These are phyloP conservation scores for Pythium plurisporium DNA, from an alignment of 352 stramenopile species.

Conservation along the genomic window DNA sequence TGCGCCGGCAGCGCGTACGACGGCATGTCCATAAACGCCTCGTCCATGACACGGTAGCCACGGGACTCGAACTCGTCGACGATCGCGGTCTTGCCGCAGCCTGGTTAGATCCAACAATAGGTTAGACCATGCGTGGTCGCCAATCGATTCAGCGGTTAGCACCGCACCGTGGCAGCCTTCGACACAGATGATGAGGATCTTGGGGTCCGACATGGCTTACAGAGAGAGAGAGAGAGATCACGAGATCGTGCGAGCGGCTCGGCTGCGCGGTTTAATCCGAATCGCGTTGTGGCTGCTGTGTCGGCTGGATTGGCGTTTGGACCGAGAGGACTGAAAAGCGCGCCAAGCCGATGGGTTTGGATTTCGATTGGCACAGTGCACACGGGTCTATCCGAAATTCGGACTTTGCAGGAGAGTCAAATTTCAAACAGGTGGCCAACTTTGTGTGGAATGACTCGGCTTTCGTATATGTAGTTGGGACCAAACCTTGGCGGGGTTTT, in stretches of 20 bases:
- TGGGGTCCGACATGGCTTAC: constrained; percentile 28
- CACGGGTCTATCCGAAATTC: constrained; percentile 6
- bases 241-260: too few relatives aligned
- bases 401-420: constrained; percentile 15
- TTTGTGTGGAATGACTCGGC: not conserved
- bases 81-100: constrained; percentile 79
- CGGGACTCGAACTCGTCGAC: constrained; percentile 69
- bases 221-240: not conserved
- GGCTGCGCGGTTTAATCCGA: constrained; percentile 1
- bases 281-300: constrained; percentile 7
- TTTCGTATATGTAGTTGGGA: constrained; percentile 1
- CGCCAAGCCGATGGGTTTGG: constrained; percentile 14
- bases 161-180: constrained; percentile 79
- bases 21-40: constrained; percentile 89
- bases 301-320: constrained; percentile 7
- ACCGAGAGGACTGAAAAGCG: constrained; percentile 16
- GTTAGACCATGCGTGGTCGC: not conserved
- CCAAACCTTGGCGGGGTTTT: constrained; percentile 11
- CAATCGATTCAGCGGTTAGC: not conserved
- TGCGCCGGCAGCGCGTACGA: constrained; percentile 82
- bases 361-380: constrained; percentile 16
- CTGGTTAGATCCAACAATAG: constrained; percentile 8
- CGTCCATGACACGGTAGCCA: constrained; percentile 78
- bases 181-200: constrained; percentile 79
- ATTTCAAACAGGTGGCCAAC: constrained; percentile 13